Conservation (phyloP, 2,329 filamentous ascomycete genomes). For the Incumbomyces lentus region DNA sequence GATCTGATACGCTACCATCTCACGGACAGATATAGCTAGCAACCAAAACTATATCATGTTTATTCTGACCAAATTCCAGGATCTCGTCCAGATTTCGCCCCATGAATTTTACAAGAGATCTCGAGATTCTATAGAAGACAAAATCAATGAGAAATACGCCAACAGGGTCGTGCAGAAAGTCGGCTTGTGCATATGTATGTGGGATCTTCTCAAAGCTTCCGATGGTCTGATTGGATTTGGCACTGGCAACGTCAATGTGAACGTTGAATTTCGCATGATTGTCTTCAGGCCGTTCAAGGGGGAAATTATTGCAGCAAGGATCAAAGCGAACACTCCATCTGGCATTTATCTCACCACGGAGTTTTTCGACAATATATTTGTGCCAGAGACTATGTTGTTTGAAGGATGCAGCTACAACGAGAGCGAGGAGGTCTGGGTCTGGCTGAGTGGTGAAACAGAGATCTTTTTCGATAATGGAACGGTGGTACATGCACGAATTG, state of each 20-base stretch:
- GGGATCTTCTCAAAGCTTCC: conserved; percentile 78
- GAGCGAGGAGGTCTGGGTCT: conserved; percentile 72
- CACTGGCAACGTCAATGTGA: conserved; percentile 85
- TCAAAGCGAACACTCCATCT: conserved; percentile 60
- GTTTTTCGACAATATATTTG: conserved; percentile 88
- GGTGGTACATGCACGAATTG: conserved; percentile 73
- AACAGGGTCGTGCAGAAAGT: conserved; percentile 95
- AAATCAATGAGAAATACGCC: conserved; percentile 92
- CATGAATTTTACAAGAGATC: conserved; percentile 79
- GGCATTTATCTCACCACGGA: conserved; percentile 75
- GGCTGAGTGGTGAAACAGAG: conserved; percentile 61
- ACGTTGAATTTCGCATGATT: conserved; percentile 85
- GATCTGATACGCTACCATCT: conserved; percentile 1
- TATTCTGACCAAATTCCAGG: conserved; percentile 65
- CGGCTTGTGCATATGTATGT: conserved; percentile 85
- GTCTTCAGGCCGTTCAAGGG: conserved; percentile 95
- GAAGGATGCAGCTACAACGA: conserved; percentile 65
- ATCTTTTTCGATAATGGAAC: conserved; percentile 88
- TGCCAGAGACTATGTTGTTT: conserved; percentile 64
- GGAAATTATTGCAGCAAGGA: conserved; percentile 78
- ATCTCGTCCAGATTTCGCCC: conserved; percentile 86
- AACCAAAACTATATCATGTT: conserved; percentile 16
- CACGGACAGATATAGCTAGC: not conserved
- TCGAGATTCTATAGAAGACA: conserved; percentile 80
- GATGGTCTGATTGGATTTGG: conserved; percentile 92